A percentile compares a stretch with the other conserved stretches of the same genome.
These are phyloP conservation scores for Physcomitrellopsis africana DNA, from an alignment of 225 moss, liverwort and hornwort genomes.

Conservation along the genomic window DNA sequence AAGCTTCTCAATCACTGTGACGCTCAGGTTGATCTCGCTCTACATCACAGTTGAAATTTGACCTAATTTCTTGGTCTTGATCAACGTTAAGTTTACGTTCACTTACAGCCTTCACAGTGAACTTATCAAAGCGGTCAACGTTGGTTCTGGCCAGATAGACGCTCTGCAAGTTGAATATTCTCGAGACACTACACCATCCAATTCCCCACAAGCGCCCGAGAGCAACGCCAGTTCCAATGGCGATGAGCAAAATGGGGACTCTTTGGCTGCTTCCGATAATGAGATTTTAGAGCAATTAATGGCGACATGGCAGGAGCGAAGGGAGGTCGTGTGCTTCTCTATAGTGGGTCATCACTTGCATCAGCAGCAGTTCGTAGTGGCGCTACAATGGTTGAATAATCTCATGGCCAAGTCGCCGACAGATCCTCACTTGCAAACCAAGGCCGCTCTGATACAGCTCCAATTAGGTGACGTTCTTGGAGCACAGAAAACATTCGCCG, in stretches of 20 bases:
- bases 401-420: constrained; percentile 56
- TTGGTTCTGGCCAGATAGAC: constrained; percentile 69
- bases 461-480: constrained; percentile 90
- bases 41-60: constrained; percentile 8
- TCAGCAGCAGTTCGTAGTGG: constrained; percentile 76
- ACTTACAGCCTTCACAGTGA: constrained; percentile 11
- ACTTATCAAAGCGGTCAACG: constrained; percentile 37
- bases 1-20: constrained; percentile 85
- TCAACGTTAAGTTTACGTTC: background rate
- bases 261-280: constrained; percentile 47
- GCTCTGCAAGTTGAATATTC: constrained; percentile 60
- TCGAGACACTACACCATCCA: background rate
- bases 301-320: constrained; percentile 70
- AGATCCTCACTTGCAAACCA: constrained; percentile 74
- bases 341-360: constrained; percentile 80
- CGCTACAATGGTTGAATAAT: constrained; percentile 77
- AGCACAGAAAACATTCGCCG: constrained; percentile 80
- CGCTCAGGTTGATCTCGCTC: constrained; percentile 62
- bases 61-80: background rate
- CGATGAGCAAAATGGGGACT: constrained; percentile 53
- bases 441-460: constrained; percentile 79
- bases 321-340: constrained; percentile 75
- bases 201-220: constrained; percentile 20
- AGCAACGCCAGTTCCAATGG: constrained; percentile 17
- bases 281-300: constrained; percentile 53